These are phyloP conservation scores for Elsinoe necatrix DNA, from an alignment of 2,329 filamentous ascomycete genomes.

Conservation along the genomic window DNA sequence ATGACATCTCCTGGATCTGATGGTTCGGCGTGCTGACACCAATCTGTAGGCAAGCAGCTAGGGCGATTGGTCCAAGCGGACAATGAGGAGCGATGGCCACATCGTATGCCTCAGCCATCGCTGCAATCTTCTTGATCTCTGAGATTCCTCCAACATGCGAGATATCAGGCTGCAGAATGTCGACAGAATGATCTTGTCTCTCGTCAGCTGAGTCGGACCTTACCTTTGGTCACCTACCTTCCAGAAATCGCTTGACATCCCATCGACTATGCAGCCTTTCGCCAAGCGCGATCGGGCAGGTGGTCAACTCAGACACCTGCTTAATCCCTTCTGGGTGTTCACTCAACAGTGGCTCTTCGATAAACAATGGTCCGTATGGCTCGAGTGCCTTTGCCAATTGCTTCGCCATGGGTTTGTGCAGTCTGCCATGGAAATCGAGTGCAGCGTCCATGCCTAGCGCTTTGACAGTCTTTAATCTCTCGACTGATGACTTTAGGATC, in stretches of 20 bases:
- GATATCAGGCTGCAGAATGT: slow-evolving; percentile 66
- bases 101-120: slow-evolving; percentile 43
- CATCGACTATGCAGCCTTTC: slow-evolving; percentile 64
- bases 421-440: slow-evolving; percentile 68
- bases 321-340: slow-evolving; percentile 62
- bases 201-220: neutral
- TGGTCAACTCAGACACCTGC: slow-evolving; percentile 48
- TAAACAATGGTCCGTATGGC: slow-evolving; percentile 62
- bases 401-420: slow-evolving; percentile 75
- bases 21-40: slow-evolving; percentile 55
- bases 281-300: slow-evolving; percentile 60
- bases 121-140: slow-evolving; percentile 59
- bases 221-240: slow-evolving; percentile 31
- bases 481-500: slow-evolving; percentile 53
- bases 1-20: slow-evolving; percentile 67
- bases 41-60: slow-evolving; percentile 63
- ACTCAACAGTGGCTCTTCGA: slow-evolving; percentile 64
- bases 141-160: slow-evolving; percentile 65
- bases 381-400: slow-evolving; percentile 61
- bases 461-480: slow-evolving; percentile 61
- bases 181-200: slow-evolving; percentile 43
- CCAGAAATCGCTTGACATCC: slow-evolving; percentile 65
- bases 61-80: slow-evolving; percentile 60
- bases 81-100: slow-evolving; percentile 61
- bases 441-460: slow-evolving; percentile 62